Evolutionary conservation across 768 basidiomycete species (phyloP).

Genomic region (Serendipita vermifera): DNA sequence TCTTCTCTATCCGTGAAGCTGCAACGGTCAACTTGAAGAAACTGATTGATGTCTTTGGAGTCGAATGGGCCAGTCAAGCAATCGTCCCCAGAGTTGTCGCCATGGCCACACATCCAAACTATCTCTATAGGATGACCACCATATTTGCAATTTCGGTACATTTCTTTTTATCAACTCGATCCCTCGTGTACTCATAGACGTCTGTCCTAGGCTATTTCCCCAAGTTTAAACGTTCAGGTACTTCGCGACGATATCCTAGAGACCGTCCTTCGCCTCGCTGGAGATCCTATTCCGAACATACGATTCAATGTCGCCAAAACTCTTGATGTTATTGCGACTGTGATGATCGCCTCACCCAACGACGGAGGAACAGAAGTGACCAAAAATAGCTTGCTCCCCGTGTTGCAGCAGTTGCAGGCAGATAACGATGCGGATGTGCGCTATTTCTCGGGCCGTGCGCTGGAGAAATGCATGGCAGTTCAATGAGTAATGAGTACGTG

Average conservation of each 20-base stretch:
- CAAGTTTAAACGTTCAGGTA: conserved; percentile 73
- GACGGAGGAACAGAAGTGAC: conserved; percentile 71
- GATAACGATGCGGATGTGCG: conserved; percentile 94
- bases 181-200: conserved; percentile 11
- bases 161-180: conserved; percentile 6
- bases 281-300: conserved; percentile 95
- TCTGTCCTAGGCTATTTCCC: conserved; percentile 69
- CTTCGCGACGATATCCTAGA: conserved; percentile 74
- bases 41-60: conserved; percentile 94
- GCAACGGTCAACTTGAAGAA: conserved; percentile 95
- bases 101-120: conserved; percentile 95
- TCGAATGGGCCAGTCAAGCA: conserved; percentile 87
- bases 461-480: conserved; percentile 33
- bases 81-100: conserved; percentile 96
- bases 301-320: conserved; percentile 98
- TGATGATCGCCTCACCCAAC: conserved; percentile 48
- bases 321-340: conserved; percentile 71
- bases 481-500: background rate
- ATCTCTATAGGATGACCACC: conserved; percentile 96
- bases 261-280: conserved; percentile 66
- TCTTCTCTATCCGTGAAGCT: conserved; percentile 97
- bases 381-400: conserved; percentile 61
- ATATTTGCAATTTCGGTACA: conserved; percentile 94
- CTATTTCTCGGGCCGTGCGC: conserved; percentile 77
- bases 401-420: conserved; percentile 70